phyloP scores from a whole-genome alignment of 2,329 filamentous ascomycete genomes.

The Hyphodiscus sp. region DNA sequence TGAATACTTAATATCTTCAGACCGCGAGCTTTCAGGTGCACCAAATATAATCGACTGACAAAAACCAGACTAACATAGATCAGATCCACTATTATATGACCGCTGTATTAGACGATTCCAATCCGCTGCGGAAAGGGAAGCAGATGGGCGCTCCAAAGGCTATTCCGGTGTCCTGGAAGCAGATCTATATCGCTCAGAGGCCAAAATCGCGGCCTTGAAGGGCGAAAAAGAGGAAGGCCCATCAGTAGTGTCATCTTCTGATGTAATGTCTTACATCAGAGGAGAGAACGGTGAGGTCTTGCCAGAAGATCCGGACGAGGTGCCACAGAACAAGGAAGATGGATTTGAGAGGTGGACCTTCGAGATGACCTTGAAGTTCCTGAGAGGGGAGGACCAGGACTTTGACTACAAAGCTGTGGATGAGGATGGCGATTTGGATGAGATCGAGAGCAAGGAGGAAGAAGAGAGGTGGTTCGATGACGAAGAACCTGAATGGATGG shows the following conservation, averaged over 20 bases:
- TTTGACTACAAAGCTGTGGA: conserved; percentile 30
- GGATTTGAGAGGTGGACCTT: conserved; percentile 30
- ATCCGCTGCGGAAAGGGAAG: conserved; percentile 29
- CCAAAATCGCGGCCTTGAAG: conserved; percentile 28
- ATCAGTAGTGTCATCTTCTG: conserved; percentile 2
- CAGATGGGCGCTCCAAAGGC: conserved; percentile 30
- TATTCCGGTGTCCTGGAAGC: conserved; percentile 32
- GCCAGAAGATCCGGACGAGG: conserved; percentile 28
- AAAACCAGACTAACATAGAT: conserved; percentile 10
- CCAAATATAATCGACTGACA: background rate
- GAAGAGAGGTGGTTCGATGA: conserved; percentile 32
- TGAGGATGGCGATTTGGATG: conserved; percentile 28
- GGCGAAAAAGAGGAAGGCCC: background rate
- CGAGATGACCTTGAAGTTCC: conserved; percentile 30
- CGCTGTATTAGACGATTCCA: conserved; percentile 30
- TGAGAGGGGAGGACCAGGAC: conserved; percentile 30
- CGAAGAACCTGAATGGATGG: conserved; percentile 29
- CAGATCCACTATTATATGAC: conserved; percentile 32
- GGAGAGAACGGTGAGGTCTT: conserved; percentile 24
- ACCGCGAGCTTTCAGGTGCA: conserved; percentile 30
- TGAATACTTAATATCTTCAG: conserved; percentile 29
- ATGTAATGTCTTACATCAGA: conserved; percentile 20
- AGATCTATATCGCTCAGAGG: conserved; percentile 30
- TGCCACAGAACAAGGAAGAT: conserved; percentile 28
- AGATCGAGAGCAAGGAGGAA: conserved; percentile 27